A percentile compares a stretch with the other conserved stretches of the same genome.
These are phyloP conservation scores for Euphorbia celastroides DNA, from an alignment of 441 rosid species.

Conservation along the genomic window DNA sequence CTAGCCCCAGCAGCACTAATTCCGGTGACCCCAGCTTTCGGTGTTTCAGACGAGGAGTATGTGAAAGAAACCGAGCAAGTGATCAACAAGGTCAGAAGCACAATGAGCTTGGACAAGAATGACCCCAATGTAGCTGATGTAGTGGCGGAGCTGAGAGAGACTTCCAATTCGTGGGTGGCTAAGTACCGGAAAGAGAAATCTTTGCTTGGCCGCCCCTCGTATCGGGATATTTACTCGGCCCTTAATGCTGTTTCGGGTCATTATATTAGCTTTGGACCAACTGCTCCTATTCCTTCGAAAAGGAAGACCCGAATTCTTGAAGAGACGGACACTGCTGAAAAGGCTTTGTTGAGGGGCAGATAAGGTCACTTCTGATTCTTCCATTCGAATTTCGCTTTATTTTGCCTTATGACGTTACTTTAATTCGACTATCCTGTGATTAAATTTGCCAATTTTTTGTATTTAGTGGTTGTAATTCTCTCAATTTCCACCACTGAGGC, in stretches of 20 bases:
- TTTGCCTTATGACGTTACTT: slow-evolving; percentile 16
- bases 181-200: slow-evolving; percentile 90
- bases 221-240: slow-evolving; percentile 81
- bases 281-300: slow-evolving; percentile 77
- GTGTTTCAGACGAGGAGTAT: slow-evolving; percentile 62
- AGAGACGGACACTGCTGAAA: slow-evolving; percentile 91
- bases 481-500: neutral
- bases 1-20: slow-evolving; percentile 14
- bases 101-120: slow-evolving; percentile 60
- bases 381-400: slow-evolving; percentile 13
- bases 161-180: slow-evolving; percentile 83
- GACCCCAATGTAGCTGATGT: slow-evolving; percentile 75
- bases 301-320: slow-evolving; percentile 81
- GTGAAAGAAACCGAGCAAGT: slow-evolving; percentile 66
- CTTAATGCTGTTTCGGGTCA: slow-evolving; percentile 87
- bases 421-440: neutral
- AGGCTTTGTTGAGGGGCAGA: slow-evolving; percentile 71
- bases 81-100: slow-evolving; percentile 62
- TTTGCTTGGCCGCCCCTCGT: slow-evolving; percentile 64
- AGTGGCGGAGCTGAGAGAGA: slow-evolving; percentile 67
- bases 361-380: slow-evolving; percentile 22
- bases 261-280: slow-evolving; percentile 91
- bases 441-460: neutral
- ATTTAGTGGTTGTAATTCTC: neutral
- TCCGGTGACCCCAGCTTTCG: slow-evolving; percentile 38